A percentile compares a stretch with the other conserved stretches of the same genome.
phyloP scores from a whole-genome alignment of 192 early-diverging fungal genomes.

The Jimgerdemannia lactiflua region DNA sequence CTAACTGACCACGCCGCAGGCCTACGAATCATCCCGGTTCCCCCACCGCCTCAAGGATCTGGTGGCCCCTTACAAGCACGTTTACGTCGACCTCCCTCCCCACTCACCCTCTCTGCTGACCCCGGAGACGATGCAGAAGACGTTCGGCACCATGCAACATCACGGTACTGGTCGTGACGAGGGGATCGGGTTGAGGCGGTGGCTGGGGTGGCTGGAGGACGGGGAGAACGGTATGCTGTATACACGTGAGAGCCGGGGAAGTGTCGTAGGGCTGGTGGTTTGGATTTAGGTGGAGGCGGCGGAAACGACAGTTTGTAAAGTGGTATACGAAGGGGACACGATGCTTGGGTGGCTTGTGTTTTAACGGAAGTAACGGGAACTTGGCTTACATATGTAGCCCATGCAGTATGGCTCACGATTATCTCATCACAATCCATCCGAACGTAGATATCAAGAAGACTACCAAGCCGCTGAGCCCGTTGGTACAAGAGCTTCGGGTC shows the following conservation, averaged over 20 bases:
- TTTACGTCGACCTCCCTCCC: constrained; percentile 26
- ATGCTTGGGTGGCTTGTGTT: too few relatives aligned
- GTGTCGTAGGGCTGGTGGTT: too few relatives aligned
- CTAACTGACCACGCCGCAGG: constrained; percentile 4
- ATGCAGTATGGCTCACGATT: neutral
- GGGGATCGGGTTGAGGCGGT: neutral
- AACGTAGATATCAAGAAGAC: constrained; percentile 11
- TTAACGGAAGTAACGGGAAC: too few relatives aligned
- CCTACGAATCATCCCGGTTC: constrained; percentile 25
- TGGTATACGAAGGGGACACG: too few relatives aligned
- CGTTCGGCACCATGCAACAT: neutral
- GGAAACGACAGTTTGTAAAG: too few relatives aligned
- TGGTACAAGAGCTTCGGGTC: constrained; percentile 71
- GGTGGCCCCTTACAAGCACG: constrained; percentile 10
- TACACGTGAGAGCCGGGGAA: too few relatives aligned
- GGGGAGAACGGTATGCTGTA: neutral
- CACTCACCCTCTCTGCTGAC: constrained; percentile 7
- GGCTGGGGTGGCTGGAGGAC: neutral
- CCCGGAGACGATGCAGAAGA: neutral
- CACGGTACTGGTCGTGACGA: neutral
- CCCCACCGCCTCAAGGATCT: constrained; percentile 7
- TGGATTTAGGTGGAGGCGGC: too few relatives aligned
- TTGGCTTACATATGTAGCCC: neutral
- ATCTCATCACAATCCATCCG: constrained; percentile 18
- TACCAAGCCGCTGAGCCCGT: constrained; percentile 47